Evolutionary conservation across 2,329 filamentous ascomycete species (phyloP).

Genomic region (Aspergillus fischeri): DNA sequence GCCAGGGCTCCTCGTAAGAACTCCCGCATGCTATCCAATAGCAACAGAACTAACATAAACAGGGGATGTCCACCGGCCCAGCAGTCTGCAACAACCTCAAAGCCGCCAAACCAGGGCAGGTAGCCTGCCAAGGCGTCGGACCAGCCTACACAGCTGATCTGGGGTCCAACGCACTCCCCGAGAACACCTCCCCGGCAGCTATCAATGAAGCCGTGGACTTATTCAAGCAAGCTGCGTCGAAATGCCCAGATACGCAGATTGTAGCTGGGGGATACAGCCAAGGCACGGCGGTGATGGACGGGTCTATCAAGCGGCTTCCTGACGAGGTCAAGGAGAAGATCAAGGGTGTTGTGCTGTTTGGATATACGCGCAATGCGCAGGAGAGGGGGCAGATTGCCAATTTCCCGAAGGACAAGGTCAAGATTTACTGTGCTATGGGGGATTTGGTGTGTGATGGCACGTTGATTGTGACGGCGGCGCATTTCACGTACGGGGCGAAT

Average conservation of each 20-base stretch:
- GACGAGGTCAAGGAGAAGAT: conserved; percentile 24
- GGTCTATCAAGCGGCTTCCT: conserved; percentile 34
- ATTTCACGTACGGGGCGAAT: conserved; percentile 10
- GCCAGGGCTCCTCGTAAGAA: conserved; percentile 44
- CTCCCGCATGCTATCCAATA: neutral
- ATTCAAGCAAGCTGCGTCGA: conserved; percentile 7
- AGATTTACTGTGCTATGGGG: conserved; percentile 15
- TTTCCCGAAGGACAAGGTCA: conserved; percentile 15
- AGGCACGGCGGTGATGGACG: conserved; percentile 43
- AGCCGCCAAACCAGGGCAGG: neutral
- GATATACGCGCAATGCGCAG: conserved; percentile 22
- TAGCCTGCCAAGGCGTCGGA: conserved; percentile 13
- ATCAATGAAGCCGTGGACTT: conserved; percentile 8
- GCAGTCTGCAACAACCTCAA: conserved; percentile 5
- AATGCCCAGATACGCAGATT: conserved; percentile 11
- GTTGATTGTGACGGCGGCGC: conserved; percentile 13
- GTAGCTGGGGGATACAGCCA: conserved; percentile 23
- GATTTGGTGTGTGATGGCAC: conserved; percentile 16
- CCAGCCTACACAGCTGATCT: conserved; percentile 9
- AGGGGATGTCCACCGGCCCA: conserved; percentile 7
- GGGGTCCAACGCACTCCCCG: conserved; percentile 8
- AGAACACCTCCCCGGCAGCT: conserved; percentile 4
- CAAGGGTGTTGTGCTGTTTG: conserved; percentile 41
- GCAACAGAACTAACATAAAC: neutral
- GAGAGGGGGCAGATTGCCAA: conserved; percentile 14